Conservation (phyloP, 164 flowering plant species). For the Berberis thunbergii region DNA sequence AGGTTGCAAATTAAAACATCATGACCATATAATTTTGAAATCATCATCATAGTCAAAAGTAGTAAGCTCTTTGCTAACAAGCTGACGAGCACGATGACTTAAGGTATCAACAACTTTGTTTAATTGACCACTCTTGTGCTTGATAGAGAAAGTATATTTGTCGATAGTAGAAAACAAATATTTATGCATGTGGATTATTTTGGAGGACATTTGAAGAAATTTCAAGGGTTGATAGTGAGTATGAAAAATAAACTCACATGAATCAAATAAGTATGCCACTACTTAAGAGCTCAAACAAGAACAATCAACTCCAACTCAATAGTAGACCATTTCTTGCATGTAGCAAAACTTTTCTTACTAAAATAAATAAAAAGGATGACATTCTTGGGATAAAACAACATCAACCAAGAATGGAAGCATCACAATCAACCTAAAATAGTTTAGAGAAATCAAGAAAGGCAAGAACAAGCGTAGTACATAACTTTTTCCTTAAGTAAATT, state of each 20-base stretch:
- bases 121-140: conserved; percentile 1
- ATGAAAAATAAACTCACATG: neutral
- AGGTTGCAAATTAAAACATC: neutral
- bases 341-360: neutral
- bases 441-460: neutral
- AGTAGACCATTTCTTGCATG: neutral
- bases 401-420: neutral
- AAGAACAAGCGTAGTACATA: neutral
- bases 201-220: neutral
- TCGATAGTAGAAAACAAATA: neutral
- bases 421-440: neutral
- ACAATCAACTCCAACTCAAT: neutral
- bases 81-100: neutral
- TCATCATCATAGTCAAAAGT: conserved; percentile 4
- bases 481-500: neutral
- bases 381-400: neutral
- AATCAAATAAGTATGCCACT: neutral
- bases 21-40: neutral
- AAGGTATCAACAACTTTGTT: conserved; percentile 2
- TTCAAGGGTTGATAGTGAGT: neutral
- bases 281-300: conserved; percentile 1
- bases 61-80: conserved; percentile 1
- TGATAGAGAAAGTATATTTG: conserved; percentile 7
- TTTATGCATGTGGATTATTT: neutral
- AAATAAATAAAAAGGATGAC: neutral